Evolutionary conservation across 2,329 filamentous ascomycete genomes (phyloP), one percentile per base, ranked within the genome.

Genomic region (Beauveria scarabaeidicola): DNA sequence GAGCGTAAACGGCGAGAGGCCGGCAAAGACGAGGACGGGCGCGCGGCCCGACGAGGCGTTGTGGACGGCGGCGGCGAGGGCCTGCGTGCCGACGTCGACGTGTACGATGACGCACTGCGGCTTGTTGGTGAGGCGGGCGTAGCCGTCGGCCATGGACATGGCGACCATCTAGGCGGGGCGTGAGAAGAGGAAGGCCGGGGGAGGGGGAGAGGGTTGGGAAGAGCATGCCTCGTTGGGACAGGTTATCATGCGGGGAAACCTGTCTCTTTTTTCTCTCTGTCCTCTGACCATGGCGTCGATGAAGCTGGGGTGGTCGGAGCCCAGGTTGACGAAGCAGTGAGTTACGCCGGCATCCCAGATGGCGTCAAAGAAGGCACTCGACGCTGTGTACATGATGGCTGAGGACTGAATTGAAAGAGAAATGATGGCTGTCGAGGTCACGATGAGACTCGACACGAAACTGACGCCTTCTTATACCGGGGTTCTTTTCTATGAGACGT

Each of bases 61-160:
- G 74, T 93, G 89, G 1, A 93, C 84, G 0, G 89, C 89, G 3
- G 87, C 87, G 27, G 84, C 89, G 1, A 93, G 79, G 8, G 86
- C 89, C 70, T 92, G 89, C 0, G 89, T 93, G 27, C 89, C 89
- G 19, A 92, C 89, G 65, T 93, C 89, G 60, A 92, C 89, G 67
- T 92, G 89, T 2, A 92, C 82, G 63, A 92, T 87, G 13, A 92
- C 89, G 61, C 83, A 87, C 72, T 92, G 89, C 0, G 88, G 87
- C 65, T 88, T 83, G 57, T 83, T 83, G 6, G 86, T 90, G 41
- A 89, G 72, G 32, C 88, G 81, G 41, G 89, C 88, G 68, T 89
- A 91, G 55, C 89, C 89, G 70, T 93, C 89, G 15, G 89, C 89
- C 86, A 91, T 90, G 61, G 88, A 92, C 66, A 93, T 81, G 27